A percentile compares a stretch with the other conserved stretches of the same genome.
These are phyloP conservation scores for Coemansia sp. DNA, from an alignment of 192 early-diverging fungal genomes.

Conservation along the genomic window DNA sequence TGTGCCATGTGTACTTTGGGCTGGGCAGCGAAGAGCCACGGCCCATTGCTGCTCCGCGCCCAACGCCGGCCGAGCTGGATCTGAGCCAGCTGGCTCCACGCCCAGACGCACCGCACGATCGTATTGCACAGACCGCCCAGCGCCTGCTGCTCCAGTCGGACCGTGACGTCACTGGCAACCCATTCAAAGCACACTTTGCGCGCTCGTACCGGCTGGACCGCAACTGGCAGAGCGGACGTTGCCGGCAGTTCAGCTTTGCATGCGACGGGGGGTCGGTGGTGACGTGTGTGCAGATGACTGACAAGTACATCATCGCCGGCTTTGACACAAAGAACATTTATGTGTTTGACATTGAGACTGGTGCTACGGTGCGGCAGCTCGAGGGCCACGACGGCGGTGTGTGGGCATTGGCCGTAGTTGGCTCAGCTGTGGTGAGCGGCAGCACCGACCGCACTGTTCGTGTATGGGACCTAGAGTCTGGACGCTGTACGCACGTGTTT, in stretches of 20 bases:
- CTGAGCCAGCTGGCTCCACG: constrained; percentile 30
- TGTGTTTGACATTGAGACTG: constrained; percentile 87
- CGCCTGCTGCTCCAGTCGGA: constrained; percentile 1
- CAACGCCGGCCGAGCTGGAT: constrained; percentile 30
- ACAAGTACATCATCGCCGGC: constrained; percentile 93
- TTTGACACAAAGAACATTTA: constrained; percentile 91
- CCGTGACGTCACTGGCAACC: constrained; percentile 21
- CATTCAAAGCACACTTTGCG: constrained; percentile 80
- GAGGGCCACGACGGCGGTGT: constrained; percentile 93
- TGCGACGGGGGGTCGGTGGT: constrained; percentile 82
- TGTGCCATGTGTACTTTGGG: constrained; percentile 45
- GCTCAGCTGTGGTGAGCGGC: constrained; percentile 87
- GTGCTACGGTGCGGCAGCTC: constrained; percentile 68
- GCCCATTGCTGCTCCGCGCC: constrained; percentile 4
- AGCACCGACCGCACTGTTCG: constrained; percentile 94
- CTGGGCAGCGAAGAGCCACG: constrained; percentile 36
- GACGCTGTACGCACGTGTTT: constrained; percentile 90
- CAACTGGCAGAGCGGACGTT: constrained; percentile 79
- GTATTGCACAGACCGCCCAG: constrained; percentile 6
- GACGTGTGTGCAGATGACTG: constrained; percentile 95
- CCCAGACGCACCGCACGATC: background rate
- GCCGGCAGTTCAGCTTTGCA: constrained; percentile 76
- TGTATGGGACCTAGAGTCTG: constrained; percentile 93
- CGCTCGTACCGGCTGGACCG: constrained; percentile 75
- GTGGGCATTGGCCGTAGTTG: constrained; percentile 93